Percentiles rank a stretch among this genome's conserved stretches.
These are phyloP conservation scores for Laguncularia racemosa DNA, from an alignment of 345 rosid genomes.

Conservation along the genomic window DNA sequence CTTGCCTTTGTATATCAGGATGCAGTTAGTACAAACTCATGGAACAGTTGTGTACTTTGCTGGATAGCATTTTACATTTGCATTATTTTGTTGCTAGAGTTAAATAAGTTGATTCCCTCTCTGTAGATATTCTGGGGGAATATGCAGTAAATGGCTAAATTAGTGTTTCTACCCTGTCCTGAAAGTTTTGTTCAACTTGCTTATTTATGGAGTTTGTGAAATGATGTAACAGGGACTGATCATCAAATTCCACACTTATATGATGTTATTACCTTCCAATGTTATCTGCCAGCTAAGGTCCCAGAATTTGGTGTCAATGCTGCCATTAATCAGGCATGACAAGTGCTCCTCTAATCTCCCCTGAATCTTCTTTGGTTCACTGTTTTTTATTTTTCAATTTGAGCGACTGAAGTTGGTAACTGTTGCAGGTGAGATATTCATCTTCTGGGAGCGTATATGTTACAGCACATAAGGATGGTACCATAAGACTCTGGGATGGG, in stretches of 20 bases:
- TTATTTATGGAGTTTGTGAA: conserved; percentile 11
- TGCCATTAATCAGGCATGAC: conserved; percentile 75
- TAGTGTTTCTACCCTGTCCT: neutral
- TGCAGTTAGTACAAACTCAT: too few species aligned
- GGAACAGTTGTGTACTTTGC: too few species aligned
- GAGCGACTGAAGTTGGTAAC: conserved; percentile 1
- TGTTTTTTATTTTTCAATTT: neutral
- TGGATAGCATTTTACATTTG: too few species aligned
- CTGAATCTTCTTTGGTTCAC: neutral
- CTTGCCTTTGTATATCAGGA: too few species aligned
- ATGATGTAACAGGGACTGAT: conserved; percentile 56
- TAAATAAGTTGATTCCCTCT: too few species aligned
- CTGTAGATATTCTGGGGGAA: too few species aligned
- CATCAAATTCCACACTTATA: conserved; percentile 76
- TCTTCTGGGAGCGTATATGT: conserved; percentile 70
- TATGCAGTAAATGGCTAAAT: too few species aligned
- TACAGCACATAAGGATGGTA: conserved; percentile 82
- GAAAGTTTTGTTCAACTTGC: conserved; percentile 3
- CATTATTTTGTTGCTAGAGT: too few species aligned
- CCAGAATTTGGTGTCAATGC: conserved; percentile 54
- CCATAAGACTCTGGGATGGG: conserved; percentile 72
- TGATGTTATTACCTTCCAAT: conserved; percentile 71
- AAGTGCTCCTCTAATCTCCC: neutral
- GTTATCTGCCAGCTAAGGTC: conserved; percentile 53
- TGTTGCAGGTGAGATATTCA: conserved; percentile 74